Conservation (phyloP, 179 eudicot species). For the Nepenthes alata region DNA sequence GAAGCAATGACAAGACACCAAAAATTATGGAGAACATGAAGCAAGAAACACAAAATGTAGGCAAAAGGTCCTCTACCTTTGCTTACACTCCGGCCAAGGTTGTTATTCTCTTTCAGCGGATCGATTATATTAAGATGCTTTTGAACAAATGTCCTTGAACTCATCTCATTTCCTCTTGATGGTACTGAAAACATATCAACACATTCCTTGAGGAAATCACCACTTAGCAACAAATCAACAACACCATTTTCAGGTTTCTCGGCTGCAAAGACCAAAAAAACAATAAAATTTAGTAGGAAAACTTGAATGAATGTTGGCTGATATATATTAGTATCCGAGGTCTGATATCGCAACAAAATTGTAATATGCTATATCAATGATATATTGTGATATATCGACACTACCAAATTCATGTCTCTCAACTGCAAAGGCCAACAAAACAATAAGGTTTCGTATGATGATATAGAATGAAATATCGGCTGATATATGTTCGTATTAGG, state of each 20-base stretch:
- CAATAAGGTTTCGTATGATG: too few relatives aligned
- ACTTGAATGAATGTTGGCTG: too few relatives aligned
- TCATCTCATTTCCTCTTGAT: conserved; percentile 38
- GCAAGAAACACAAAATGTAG: not conserved
- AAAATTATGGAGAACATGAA: not conserved
- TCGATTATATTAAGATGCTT: conserved; percentile 87
- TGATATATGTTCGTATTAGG: too few relatives aligned
- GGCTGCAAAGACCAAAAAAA: conserved; percentile 29
- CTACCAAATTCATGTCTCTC: too few relatives aligned
- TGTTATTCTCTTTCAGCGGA: conserved; percentile 73
- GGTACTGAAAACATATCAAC: conserved; percentile 53
- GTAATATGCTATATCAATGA: too few relatives aligned
- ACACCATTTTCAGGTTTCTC: conserved; percentile 55
- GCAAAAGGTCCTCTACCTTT: conserved; percentile 38
- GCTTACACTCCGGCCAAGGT: conserved; percentile 94
- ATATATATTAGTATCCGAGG: too few relatives aligned
- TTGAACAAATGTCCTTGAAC: conserved; percentile 29
- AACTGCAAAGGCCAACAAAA: too few relatives aligned
- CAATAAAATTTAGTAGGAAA: conserved; percentile 1
- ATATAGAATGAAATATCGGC: too few relatives aligned
- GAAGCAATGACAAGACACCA: not conserved
- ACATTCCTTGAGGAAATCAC: conserved; percentile 52
- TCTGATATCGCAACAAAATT: too few relatives aligned
- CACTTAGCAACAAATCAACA: conserved; percentile 38
- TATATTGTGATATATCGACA: too few relatives aligned